Conservation (phyloP, 2,329 filamentous ascomycete genomes). For the Stylonectria norvegica region DNA sequence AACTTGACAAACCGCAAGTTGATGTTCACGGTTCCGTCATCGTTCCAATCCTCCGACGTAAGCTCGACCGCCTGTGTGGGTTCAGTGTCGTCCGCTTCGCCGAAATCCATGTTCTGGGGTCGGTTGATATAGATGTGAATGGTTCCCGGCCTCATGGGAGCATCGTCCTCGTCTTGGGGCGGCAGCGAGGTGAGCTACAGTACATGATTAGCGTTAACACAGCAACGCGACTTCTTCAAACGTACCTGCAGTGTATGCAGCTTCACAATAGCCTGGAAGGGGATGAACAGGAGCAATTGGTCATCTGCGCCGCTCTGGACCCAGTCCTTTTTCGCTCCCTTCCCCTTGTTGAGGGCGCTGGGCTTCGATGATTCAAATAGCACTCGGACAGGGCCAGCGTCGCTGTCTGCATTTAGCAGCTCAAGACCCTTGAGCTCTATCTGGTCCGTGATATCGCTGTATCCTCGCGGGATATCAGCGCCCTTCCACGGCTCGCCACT, state of each 20-base stretch:
- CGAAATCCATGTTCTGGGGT: conserved; percentile 87
- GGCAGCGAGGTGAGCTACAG: conserved; percentile 79
- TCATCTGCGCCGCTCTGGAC: conserved; percentile 96
- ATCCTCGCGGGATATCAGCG: conserved; percentile 71
- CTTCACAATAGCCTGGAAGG: conserved; percentile 85
- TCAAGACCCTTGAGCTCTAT: conserved; percentile 79
- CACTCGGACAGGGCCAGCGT: conserved; percentile 67
- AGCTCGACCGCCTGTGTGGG: conserved; percentile 79
- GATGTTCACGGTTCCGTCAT: conserved; percentile 68
- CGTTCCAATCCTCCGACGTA: conserved; percentile 74
- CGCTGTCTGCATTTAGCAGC: conserved; percentile 79
- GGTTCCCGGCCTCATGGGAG: conserved; percentile 75
- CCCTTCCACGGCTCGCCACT: conserved; percentile 64
- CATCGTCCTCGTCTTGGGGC: conserved; percentile 66
- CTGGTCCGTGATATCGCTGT: conserved; percentile 77
- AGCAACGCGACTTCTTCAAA: not conserved
- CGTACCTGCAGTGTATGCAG: conserved; percentile 73
- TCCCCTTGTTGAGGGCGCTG: conserved; percentile 52
- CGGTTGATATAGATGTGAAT: conserved; percentile 86
- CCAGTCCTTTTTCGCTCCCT: conserved; percentile 64
- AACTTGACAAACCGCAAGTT: conserved; percentile 91
- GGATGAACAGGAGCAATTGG: conserved; percentile 88
- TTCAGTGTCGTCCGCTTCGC: conserved; percentile 84
- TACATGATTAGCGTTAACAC: conserved; percentile 16
- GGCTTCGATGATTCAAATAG: conserved; percentile 72